A percentile compares a stretch with the other conserved stretches of the same genome.
Conservation (phyloP, 139 green algal species). For the Micractinium sp. region DNA sequence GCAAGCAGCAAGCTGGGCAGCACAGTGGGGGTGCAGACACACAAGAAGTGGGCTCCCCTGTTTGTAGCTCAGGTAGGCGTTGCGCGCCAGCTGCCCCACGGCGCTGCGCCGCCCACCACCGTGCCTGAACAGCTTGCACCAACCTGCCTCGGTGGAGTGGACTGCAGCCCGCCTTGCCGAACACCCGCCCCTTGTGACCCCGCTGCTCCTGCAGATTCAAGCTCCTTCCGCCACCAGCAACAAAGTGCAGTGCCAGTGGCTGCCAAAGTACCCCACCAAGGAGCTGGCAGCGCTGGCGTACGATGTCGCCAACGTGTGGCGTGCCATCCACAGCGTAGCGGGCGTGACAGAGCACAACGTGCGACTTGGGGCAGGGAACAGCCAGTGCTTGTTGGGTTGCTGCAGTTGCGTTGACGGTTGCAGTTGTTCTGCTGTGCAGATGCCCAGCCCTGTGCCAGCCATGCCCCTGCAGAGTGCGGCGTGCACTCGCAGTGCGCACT, state of each 20-base stretch:
- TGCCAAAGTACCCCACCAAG: neutral
- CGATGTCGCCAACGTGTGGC: neutral
- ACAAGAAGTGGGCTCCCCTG: neutral
- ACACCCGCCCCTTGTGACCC: neutral
- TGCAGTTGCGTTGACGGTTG: no score
- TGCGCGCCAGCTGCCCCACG: no score
- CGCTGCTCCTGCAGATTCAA: neutral
- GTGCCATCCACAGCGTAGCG: neutral
- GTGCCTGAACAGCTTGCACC: no score
- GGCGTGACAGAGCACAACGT: neutral
- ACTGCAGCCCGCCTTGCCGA: no score
- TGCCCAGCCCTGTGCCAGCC: no score
- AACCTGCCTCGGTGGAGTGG: no score
- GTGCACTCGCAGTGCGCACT: no score
- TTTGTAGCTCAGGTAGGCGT: neutral
- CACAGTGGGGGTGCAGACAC: neutral
- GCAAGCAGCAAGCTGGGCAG: neutral
- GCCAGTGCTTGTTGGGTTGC: no score
- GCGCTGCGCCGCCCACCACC: no score
- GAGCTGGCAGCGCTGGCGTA: neutral
- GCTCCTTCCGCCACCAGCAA: neutral
- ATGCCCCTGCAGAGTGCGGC: no score
- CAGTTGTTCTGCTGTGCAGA: no score
- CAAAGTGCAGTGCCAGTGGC: neutral
- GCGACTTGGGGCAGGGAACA: neutral